Percentiles rank a stretch among this genome's conserved stretches.
Conservation (phyloP, 1,284 basidiomycete genomes). For the Sanghuangporus baumii region DNA sequence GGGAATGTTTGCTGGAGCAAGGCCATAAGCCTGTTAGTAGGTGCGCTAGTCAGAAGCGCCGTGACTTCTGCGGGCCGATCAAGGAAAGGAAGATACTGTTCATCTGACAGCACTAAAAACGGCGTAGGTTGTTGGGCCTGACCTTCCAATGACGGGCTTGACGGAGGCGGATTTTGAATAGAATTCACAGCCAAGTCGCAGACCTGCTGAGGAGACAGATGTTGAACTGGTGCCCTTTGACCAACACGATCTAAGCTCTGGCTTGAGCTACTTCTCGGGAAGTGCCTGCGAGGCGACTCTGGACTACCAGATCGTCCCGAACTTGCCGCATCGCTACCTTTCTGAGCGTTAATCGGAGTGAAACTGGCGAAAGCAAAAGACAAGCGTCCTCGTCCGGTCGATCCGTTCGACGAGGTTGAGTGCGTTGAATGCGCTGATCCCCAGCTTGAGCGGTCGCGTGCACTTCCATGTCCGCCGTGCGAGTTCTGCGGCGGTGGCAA, state of each 20-base stretch:
- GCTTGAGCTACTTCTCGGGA: constrained; percentile 12
- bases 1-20: constrained; percentile 30
- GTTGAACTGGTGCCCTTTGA: not conserved
- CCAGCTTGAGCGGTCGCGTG: constrained; percentile 19
- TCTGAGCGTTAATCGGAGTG: constrained; percentile 20
- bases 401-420: constrained; percentile 13
- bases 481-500: constrained; percentile 11
- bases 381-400: constrained; percentile 20
- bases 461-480: constrained; percentile 10
- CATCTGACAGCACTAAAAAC: constrained; percentile 27
- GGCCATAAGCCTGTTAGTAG: constrained; percentile 27
- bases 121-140: constrained; percentile 17
- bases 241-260: constrained; percentile 18
- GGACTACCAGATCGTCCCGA: not conserved
- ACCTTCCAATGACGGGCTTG: constrained; percentile 10
- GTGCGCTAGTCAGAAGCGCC: constrained; percentile 25
- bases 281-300: constrained; percentile 8
- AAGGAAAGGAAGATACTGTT: constrained; percentile 30
- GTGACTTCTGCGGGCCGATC: constrained; percentile 29
- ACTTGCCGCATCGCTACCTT: not conserved
- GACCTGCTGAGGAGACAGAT: constrained; percentile 24
- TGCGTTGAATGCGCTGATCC: constrained; percentile 17
- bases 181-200: constrained; percentile 23
- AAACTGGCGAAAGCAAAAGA: constrained; percentile 26
- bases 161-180: constrained; percentile 14